phyloP scores from a whole-genome alignment of 2,329 filamentous ascomycete species.

The Colletotrichum orbiculare region DNA sequence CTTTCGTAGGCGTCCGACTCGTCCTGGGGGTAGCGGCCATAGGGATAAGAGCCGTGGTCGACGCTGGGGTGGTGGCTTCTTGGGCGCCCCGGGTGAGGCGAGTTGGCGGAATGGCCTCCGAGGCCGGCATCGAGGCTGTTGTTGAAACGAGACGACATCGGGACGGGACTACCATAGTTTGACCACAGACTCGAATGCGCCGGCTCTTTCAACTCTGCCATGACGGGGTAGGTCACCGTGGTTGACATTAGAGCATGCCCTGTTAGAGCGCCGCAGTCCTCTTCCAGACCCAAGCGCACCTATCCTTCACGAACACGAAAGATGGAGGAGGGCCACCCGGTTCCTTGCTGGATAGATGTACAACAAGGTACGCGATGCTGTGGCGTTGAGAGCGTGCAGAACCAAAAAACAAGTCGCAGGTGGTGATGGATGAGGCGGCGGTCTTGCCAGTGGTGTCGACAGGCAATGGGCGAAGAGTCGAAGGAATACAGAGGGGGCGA shows the following conservation, averaged over 20 bases:
- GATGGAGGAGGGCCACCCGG: slow-evolving; percentile 2
- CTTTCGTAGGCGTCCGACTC: slow-evolving; percentile 66
- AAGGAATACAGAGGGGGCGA: slow-evolving; percentile 35
- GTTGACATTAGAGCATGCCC: slow-evolving; percentile 70
- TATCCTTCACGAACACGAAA: slow-evolving; percentile 34
- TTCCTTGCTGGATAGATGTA: slow-evolving; percentile 21
- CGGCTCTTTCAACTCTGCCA: slow-evolving; percentile 73
- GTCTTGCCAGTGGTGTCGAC: slow-evolving; percentile 13
- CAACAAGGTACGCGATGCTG: slow-evolving; percentile 27
- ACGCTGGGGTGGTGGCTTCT: slow-evolving; percentile 61
- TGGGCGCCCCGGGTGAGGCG: slow-evolving; percentile 61
- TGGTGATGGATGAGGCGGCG: neutral
- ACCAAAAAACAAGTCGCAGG: slow-evolving; percentile 6
- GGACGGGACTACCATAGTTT: slow-evolving; percentile 66
- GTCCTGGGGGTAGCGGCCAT: slow-evolving; percentile 65
- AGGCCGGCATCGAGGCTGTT: slow-evolving; percentile 62
- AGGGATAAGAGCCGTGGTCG: slow-evolving; percentile 63
- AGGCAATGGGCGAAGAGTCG: slow-evolving; percentile 24
- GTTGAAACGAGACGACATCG: slow-evolving; percentile 63
- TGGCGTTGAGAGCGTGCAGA: slow-evolving; percentile 8
- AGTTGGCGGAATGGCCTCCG: slow-evolving; percentile 55
- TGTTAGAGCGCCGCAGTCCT: slow-evolving; percentile 38
- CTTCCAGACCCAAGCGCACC: slow-evolving; percentile 32
- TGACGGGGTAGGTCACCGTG: slow-evolving; percentile 69
- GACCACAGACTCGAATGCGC: slow-evolving; percentile 68